These are phyloP conservation scores for Trichocomaceae sp. DNA, from an alignment of 2,329 filamentous ascomycete species.

Conservation along the genomic window DNA sequence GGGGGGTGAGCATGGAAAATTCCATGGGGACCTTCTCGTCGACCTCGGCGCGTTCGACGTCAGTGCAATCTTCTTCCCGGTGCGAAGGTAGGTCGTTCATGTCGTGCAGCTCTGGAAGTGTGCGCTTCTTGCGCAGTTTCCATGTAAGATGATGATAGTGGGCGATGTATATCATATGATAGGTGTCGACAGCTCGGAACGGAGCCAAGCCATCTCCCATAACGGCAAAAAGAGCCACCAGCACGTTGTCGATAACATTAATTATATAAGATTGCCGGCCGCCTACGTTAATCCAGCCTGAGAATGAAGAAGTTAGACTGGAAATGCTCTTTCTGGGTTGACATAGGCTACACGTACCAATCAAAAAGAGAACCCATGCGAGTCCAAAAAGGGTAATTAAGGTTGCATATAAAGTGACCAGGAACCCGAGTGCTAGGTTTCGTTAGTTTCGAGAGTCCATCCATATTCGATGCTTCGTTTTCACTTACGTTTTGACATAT, in stretches of 20 bases:
- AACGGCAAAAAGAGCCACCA: slow-evolving; percentile 64
- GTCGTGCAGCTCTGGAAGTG: slow-evolving; percentile 57
- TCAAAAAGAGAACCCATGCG: slow-evolving; percentile 85
- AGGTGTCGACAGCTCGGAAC: slow-evolving; percentile 74
- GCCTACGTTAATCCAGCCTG: slow-evolving; percentile 74
- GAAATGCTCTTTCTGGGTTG: not conserved
- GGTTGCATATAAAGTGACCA: slow-evolving; percentile 75
- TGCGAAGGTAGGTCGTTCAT: slow-evolving; percentile 60
- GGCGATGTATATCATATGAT: slow-evolving; percentile 78
- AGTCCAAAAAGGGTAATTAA: slow-evolving; percentile 79
- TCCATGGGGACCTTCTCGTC: slow-evolving; percentile 45
- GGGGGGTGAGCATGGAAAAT: slow-evolving; percentile 56
- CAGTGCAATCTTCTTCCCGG: slow-evolving; percentile 35
- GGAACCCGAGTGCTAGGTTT: slow-evolving; percentile 61
- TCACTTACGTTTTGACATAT: slow-evolving; percentile 60
- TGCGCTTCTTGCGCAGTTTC: slow-evolving; percentile 56
- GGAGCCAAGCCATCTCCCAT: slow-evolving; percentile 66
- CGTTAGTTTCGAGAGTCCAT: not conserved
- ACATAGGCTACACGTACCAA: slow-evolving; percentile 58
- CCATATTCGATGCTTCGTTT: not conserved
- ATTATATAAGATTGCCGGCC: slow-evolving; percentile 62
- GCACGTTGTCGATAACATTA: slow-evolving; percentile 63
- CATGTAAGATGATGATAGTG: slow-evolving; percentile 64
- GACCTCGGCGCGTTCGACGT: slow-evolving; percentile 38
- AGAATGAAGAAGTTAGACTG: not conserved